These are phyloP conservation scores for Parmelia sp. DNA, from an alignment of 495 filamentous ascomycete species.

Conservation along the genomic window DNA sequence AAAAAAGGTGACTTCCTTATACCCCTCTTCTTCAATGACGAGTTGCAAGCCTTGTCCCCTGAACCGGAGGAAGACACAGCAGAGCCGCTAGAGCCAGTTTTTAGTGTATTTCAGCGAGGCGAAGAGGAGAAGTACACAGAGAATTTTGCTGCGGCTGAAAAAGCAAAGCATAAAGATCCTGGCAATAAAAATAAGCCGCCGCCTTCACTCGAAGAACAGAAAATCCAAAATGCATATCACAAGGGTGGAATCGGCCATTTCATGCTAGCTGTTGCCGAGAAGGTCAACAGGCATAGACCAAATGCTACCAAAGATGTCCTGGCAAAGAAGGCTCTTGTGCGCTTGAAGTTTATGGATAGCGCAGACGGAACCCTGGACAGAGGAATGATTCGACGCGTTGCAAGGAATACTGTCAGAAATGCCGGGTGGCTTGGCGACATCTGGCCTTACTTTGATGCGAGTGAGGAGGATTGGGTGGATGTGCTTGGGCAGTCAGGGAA, in stretches of 20 bases:
- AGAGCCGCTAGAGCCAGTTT: neutral
- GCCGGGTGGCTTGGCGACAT: conserved; percentile 16
- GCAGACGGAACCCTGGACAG: neutral
- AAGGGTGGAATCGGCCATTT: neutral
- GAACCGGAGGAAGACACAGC: neutral
- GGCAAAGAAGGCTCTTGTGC: neutral
- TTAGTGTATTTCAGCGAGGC: neutral
- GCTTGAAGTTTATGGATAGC: neutral
- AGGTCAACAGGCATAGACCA: neutral
- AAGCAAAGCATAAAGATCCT: neutral
- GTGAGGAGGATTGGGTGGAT: neutral
- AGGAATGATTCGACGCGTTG: conserved; percentile 4
- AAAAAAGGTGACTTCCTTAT: neutral
- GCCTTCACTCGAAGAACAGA: neutral
- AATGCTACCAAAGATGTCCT: neutral
- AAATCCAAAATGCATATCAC: neutral
- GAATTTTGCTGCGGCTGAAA: neutral
- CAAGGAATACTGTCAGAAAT: conserved; percentile 12
- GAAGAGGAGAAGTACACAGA: neutral
- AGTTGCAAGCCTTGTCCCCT: neutral
- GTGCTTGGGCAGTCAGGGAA: neutral
- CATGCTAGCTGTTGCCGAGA: neutral
- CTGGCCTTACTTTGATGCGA: conserved; percentile 4
- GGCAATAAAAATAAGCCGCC: neutral
- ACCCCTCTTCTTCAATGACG: neutral